Base-by-base conservation (phyloP, 2,329 filamentous ascomycete species). In the Aphanoascus verrucosus region DNA sequence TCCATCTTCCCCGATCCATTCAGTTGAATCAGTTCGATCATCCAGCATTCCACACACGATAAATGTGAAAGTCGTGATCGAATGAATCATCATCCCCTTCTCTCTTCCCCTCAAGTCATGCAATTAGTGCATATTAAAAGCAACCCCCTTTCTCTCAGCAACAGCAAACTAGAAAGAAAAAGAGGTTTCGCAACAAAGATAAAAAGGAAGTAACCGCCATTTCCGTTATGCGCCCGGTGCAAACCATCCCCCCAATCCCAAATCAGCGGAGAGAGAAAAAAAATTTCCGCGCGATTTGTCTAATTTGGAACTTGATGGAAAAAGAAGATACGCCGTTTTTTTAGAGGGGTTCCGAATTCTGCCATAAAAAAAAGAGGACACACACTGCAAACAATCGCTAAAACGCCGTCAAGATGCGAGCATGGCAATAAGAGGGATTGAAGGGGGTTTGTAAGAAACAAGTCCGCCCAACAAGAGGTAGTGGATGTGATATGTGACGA, bases 401-500 rank as follows among this genome's bases (percentile, higher is more conserved):
- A 54, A 72, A 72, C 69, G 67, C 69, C 69, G 57, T 65, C 67
- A 60, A 69, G 63, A 72, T 71, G 69, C 69, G 67, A 66, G 63
- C 66, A 67, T 68, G 56, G 44, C 31, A 45, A 41, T 59, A 58
- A 58, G 60, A 67, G 60, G 60, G 56, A 56, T 28, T 55, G 23
- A 40, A 15, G 23, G 41, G 23, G 49, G 31, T 19, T 32, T 11
- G 15, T n/a, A 40, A 15, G 34, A 43, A 15, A 23, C 8, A 41
- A 50, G 9, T 50, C 48, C 38, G 8, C 37, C 48, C 15, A 4
- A 5, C 34, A 28, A 15, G 57, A 44, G 31, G 32, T 9, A 37
- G 23, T 19, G 3, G 48, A n/a, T n/a, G n/a, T n/a, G n/a, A n/a
- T n/a, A n/a, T n/a, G n/a, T n/a, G n/a, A n/a, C n/a, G n/a, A n/a